phyloP scores from a whole-genome alignment of 495 filamentous ascomycete species.

The Daldinia loculata region DNA sequence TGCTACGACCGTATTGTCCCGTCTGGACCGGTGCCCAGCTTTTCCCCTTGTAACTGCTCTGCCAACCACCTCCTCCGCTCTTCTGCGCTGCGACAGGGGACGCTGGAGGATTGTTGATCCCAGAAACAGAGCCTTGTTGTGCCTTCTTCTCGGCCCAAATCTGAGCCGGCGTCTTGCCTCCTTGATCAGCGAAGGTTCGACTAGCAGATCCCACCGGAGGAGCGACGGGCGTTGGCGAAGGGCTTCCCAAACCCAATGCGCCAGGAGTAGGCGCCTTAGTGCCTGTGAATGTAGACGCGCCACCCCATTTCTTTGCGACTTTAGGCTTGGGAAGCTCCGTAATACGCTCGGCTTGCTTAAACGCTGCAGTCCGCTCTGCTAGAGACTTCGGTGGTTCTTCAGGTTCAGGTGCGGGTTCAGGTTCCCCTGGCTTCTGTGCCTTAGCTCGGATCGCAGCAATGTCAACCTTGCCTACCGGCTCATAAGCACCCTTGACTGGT shows the following conservation, averaged over 20 bases:
- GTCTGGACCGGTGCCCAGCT: slow-evolving; percentile 86
- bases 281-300: slow-evolving; percentile 75
- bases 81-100: slow-evolving; percentile 69
- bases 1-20: slow-evolving; percentile 70
- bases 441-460: slow-evolving; percentile 89
- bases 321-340: slow-evolving; percentile 93
- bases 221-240: slow-evolving; percentile 56
- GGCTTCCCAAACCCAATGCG: slow-evolving; percentile 64
- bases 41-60: slow-evolving; percentile 88
- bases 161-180: slow-evolving; percentile 95
- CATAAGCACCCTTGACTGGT: slow-evolving; percentile 88
- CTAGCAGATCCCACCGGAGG: slow-evolving; percentile 80
- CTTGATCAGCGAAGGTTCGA: slow-evolving; percentile 91
- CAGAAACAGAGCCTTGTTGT: slow-evolving; percentile 68
- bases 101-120: slow-evolving; percentile 52
- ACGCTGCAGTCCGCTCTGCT: slow-evolving; percentile 72
- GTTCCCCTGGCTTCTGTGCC: slow-evolving; percentile 69
- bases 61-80: slow-evolving; percentile 79
- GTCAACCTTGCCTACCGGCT: slow-evolving; percentile 93
- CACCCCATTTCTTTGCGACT: slow-evolving; percentile 84
- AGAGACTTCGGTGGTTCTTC: slow-evolving; percentile 63
- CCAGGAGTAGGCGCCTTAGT: slow-evolving; percentile 87
- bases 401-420: slow-evolving; percentile 53
- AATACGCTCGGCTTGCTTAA: slow-evolving; percentile 77
- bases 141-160: slow-evolving; percentile 98